phyloP scores from a whole-genome alignment of 2,329 filamentous ascomycete genomes.

The Calonectria leucothoes region DNA sequence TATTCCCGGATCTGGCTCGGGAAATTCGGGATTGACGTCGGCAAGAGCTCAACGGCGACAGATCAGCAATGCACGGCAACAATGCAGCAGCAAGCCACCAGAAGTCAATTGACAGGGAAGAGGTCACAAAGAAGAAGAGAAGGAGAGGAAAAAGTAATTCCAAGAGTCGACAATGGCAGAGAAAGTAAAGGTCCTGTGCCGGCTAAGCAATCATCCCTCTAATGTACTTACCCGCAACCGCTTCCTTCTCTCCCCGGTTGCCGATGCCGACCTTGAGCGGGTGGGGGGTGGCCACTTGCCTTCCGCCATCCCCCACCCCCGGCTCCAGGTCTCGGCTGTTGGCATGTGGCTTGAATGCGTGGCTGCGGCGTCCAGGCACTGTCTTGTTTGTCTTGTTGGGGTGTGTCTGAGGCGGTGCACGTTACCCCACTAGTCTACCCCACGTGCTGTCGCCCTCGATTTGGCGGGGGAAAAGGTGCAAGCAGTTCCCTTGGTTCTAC shows the following conservation, averaged over 20 bases:
- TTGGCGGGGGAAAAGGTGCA: neutral
- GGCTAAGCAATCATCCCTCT: constrained; percentile 41
- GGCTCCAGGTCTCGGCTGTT: constrained; percentile 42
- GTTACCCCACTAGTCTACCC: neutral
- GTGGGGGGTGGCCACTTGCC: constrained; percentile 19
- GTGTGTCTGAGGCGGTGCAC: constrained; percentile 26
- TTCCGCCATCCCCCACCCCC: constrained; percentile 19
- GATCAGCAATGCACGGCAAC: neutral
- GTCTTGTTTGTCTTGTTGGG: no score
- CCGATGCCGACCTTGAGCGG: constrained; percentile 31
- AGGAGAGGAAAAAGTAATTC: neutral
- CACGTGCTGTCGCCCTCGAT: neutral
- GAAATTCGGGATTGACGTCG: constrained; percentile 5
- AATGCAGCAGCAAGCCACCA: neutral
- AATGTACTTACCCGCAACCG: constrained; percentile 25
- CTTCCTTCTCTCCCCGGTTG: constrained; percentile 23
- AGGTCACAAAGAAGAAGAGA: neutral
- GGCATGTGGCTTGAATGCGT: constrained; percentile 26
- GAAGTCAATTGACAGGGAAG: constrained; percentile 10
- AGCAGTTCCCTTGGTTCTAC: neutral
- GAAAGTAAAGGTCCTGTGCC: constrained; percentile 19
- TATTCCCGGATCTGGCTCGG: constrained; percentile 17
- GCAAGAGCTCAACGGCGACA: neutral
- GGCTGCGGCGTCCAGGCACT: constrained; percentile 10
- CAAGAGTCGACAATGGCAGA: constrained; percentile 11